These are phyloP conservation scores for Pythium rishiriense DNA, from an alignment of 352 stramenopile genomes.

Conservation along the genomic window DNA sequence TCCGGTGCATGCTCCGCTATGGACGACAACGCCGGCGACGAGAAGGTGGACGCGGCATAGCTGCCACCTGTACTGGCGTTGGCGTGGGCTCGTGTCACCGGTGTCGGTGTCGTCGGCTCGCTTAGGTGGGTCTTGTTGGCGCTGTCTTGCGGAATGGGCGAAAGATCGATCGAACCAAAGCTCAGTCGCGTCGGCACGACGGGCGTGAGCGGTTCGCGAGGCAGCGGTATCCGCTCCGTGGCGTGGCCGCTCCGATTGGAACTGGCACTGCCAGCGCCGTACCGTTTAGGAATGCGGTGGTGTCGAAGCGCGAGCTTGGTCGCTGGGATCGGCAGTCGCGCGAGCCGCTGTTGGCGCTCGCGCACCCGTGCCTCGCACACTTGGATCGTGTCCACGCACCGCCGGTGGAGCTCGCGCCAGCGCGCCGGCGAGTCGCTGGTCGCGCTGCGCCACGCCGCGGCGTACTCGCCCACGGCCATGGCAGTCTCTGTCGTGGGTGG, in stretches of 20 bases:
- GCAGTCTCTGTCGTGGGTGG: not conserved
- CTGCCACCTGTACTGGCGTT: not conserved
- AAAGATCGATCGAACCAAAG: conserved; percentile 39
- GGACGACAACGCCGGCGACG: conserved; percentile 13
- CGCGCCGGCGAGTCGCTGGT: not conserved
- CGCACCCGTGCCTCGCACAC: conserved; percentile 39
- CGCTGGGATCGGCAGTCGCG: conserved; percentile 33
- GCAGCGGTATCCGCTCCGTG: not conserved
- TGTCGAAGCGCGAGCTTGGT: conserved; percentile 25
- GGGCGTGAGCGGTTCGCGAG: conserved; percentile 18
- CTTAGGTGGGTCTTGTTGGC: conserved; percentile 8
- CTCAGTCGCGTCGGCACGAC: conserved; percentile 21
- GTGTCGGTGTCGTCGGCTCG: not conserved
- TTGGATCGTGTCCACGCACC: conserved; percentile 42
- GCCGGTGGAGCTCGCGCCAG: conserved; percentile 38
- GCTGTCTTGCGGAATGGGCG: conserved; percentile 39
- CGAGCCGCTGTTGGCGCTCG: conserved; percentile 44
- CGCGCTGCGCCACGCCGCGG: not conserved
- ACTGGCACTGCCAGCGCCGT: not conserved
- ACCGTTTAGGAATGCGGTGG: not conserved
- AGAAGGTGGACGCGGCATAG: not conserved
- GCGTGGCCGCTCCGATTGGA: not conserved
- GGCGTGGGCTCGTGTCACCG: not conserved
- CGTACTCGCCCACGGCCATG: not conserved
- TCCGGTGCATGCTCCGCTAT: conserved; percentile 20